Percentiles rank a stretch among this genome's conserved stretches.
These are phyloP conservation scores for Dioszegia hungarica DNA, from an alignment of 768 basidiomycete genomes.

Conservation along the genomic window DNA sequence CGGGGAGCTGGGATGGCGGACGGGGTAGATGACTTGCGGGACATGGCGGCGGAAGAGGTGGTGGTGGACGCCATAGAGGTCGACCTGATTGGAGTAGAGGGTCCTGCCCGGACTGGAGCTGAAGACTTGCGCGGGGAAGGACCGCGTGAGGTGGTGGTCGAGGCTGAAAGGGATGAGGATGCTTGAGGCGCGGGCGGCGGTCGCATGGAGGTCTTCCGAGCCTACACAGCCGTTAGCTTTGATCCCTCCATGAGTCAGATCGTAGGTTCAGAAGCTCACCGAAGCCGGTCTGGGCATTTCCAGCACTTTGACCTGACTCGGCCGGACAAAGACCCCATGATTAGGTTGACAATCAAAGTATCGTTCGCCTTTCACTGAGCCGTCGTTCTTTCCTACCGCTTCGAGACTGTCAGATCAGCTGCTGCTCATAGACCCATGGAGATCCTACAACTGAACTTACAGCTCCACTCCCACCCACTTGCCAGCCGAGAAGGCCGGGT, in stretches of 20 bases:
- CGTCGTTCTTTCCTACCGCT: constrained; percentile 91
- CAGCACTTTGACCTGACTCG: constrained; percentile 71
- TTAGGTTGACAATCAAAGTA: constrained; percentile 77
- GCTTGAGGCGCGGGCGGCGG: constrained; percentile 3
- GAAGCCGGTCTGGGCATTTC: constrained; percentile 44
- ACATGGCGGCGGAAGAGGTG: constrained; percentile 16
- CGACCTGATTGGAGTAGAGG: constrained; percentile 21
- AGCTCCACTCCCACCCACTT: constrained; percentile 96
- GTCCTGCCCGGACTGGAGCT: constrained; percentile 2
- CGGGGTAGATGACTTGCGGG: constrained; percentile 22
- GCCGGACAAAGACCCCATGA: constrained; percentile 83
- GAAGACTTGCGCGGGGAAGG: not conserved
- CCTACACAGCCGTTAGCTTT: not conserved
- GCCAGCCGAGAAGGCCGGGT: constrained; percentile 71
- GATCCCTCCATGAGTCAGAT: not conserved
- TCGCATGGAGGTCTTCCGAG: not conserved
- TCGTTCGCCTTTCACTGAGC: constrained; percentile 66
- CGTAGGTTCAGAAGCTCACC: constrained; percentile 4
- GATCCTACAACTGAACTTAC: constrained; percentile 48
- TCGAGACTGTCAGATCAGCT: constrained; percentile 23
- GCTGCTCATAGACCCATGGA: constrained; percentile 27
- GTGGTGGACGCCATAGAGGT: constrained; percentile 52
- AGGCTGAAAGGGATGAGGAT: not conserved
- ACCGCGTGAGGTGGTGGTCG: not conserved
- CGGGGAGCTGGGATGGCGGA: constrained; percentile 7